Base-by-base conservation (phyloP, 2,329 filamentous ascomycete genomes). In the Hypomyces perniciosus region DNA sequence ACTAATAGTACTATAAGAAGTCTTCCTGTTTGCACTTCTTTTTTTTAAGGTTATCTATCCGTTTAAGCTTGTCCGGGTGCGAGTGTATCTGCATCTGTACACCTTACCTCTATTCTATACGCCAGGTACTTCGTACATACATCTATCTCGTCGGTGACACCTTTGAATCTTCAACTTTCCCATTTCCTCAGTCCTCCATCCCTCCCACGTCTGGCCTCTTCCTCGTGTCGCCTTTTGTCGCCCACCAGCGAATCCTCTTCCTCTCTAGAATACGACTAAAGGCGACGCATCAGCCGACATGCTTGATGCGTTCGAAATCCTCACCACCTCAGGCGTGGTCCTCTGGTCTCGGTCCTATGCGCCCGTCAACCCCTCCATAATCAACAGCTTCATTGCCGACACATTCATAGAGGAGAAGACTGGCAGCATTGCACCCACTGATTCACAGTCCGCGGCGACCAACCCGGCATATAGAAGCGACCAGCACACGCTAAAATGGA, bases 351-450 rank as follows among this genome's bases (percentile, higher is more conserved):
- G 88, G 66, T 86, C 84, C 28, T 96, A 92, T 68, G 83, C 85
- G 49, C 79, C 86, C 2, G 83, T 95, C 65, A 90, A 84, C 66
- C 81, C 88, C 40, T 84, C 86, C 61, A 78, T 96, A 57, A 85
- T 99, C 75, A 96, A 99, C 76, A 87, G 83, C 74, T 85, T 99
- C 69, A 96, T 99, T 71, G 85, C 85, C 67, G 90, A 97, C 70
- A 89, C 96, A 65, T 96, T 99, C 68, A 96, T 99, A 65, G 93
- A 99, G 72, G 92, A 96, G 75, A 91, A 88, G 68, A 80, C 81
- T 54, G 78, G 83, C 52, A 77, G 77, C 46, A 76, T 79, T 48
- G 75, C 80, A 50, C 76, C 83, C 47, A 81, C 82, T 57, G 79
- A 83, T 54, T 71, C 76, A 44, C 73, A 71, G 45, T 81, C 83